phyloP scores from a whole-genome alignment of 2,329 filamentous ascomycete species.

The Aspergillus quadricinctus region DNA sequence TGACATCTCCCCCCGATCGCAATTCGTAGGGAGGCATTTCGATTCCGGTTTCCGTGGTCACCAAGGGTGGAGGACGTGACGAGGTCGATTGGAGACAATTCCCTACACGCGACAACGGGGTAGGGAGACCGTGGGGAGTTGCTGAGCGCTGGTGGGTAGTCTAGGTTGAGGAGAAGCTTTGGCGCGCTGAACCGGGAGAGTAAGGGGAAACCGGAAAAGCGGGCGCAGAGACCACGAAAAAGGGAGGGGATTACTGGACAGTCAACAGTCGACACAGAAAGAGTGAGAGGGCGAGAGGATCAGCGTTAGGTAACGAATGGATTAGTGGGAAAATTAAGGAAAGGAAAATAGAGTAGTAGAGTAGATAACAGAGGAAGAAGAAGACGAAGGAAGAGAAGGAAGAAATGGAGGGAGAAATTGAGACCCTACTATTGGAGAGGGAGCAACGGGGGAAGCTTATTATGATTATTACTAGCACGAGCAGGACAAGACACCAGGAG shows the following conservation, averaged over 20 bases:
- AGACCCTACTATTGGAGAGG: conserved; percentile 2
- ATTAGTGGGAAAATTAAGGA: conserved; percentile 13
- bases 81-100: conserved; percentile 34
- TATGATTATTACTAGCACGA: not conserved
- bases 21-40: conserved; percentile 62
- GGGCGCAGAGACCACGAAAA: conserved; percentile 6
- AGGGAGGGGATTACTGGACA: not conserved
- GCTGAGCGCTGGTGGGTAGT: not conserved
- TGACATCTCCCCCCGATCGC: conserved; percentile 60
- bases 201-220: conserved; percentile 7
- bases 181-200: conserved; percentile 9
- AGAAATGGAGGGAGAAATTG: conserved; percentile 4
- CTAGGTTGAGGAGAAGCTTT: conserved; percentile 5
- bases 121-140: not conserved
- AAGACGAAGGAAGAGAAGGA: conserved; percentile 11
- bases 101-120: conserved; percentile 5
- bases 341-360: conserved; percentile 11
- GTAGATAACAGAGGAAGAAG: conserved; percentile 11
- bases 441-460: conserved; percentile 1
- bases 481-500: not conserved
- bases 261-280: not conserved
- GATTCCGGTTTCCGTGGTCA: conserved; percentile 6
- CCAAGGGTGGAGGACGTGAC: not conserved
- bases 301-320: conserved; percentile 4
- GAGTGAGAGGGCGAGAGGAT: conserved; percentile 2